These are phyloP conservation scores for Zasmidium cellare DNA, from an alignment of 2,329 filamentous ascomycete genomes.

Conservation along the genomic window DNA sequence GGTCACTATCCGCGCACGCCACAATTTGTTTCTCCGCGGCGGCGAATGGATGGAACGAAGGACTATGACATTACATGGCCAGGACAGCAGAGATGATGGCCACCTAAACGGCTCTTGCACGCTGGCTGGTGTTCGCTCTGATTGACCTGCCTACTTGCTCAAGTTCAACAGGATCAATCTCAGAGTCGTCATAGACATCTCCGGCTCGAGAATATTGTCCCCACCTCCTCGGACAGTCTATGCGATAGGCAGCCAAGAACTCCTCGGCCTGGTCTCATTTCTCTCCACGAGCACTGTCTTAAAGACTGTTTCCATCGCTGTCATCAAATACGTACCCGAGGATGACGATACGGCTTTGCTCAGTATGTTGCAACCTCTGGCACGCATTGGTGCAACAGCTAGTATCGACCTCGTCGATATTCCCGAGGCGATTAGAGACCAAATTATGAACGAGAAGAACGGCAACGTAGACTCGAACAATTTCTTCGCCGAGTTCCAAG, in stretches of 20 bases:
- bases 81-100: neutral
- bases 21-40: too few species aligned
- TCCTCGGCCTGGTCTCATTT: neutral
- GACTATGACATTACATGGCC: too few species aligned
- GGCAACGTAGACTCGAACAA: neutral
- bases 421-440: neutral
- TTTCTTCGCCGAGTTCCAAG: neutral
- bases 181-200: too few species aligned
- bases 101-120: neutral
- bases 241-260: too few species aligned
- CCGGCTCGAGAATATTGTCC: too few species aligned
- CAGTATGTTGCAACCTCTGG: neutral
- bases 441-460: neutral
- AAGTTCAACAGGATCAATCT: neutral
- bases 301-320: neutral
- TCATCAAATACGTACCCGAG: neutral
- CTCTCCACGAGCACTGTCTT: neutral
- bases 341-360: too few species aligned
- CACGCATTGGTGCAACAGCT: neutral
- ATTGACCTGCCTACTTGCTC: neutral
- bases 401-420: neutral
- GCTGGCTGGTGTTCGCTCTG: neutral
- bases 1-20: too few species aligned
- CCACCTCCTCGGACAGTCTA: too few species aligned
- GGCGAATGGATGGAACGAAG: too few species aligned